These are phyloP conservation scores for Fusarium begoniae DNA, from an alignment of 2,329 filamentous ascomycete species.

Conservation along the genomic window DNA sequence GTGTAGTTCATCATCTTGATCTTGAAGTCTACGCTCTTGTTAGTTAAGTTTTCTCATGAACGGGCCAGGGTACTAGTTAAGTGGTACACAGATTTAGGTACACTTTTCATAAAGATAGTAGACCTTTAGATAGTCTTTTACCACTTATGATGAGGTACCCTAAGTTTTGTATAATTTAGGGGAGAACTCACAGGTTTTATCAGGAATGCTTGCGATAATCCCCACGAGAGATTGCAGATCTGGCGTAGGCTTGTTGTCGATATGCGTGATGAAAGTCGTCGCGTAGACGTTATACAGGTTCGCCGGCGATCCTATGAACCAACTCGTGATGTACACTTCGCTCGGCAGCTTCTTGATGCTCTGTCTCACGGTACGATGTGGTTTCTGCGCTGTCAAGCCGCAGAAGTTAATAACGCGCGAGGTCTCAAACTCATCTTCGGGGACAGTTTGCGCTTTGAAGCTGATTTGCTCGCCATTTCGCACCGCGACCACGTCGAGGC, in stretches of 20 bases:
- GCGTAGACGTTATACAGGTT: conserved; percentile 92
- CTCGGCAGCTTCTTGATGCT: conserved; percentile 98
- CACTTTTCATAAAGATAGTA: too few species aligned
- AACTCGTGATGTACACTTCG: conserved; percentile 92
- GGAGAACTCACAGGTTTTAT: conserved; percentile 80
- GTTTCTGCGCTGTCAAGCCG: conserved; percentile 89
- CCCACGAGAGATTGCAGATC: conserved; percentile 82
- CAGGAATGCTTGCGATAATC: conserved; percentile 87
- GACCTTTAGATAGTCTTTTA: too few species aligned
- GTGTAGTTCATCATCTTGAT: conserved; percentile 98
- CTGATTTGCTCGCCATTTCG: conserved; percentile 82
- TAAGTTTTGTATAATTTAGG: neutral
- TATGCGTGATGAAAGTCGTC: conserved; percentile 96
- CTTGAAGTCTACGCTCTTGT: conserved; percentile 77
- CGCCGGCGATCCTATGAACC: conserved; percentile 81
- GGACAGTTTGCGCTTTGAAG: conserved; percentile 83
- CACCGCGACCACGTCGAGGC: conserved; percentile 86
- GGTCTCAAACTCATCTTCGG: conserved; percentile 91
- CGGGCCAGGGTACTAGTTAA: too few species aligned
- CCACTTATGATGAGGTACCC: accelerated
- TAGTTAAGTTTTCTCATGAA: neutral
- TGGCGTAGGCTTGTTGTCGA: conserved; percentile 87
- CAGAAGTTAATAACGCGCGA: conserved; percentile 93
- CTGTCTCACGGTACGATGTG: conserved; percentile 94
- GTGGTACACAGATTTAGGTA: too few species aligned